phyloP scores from a whole-genome alignment of 345 rosid species.

The Pistacia vera region DNA sequence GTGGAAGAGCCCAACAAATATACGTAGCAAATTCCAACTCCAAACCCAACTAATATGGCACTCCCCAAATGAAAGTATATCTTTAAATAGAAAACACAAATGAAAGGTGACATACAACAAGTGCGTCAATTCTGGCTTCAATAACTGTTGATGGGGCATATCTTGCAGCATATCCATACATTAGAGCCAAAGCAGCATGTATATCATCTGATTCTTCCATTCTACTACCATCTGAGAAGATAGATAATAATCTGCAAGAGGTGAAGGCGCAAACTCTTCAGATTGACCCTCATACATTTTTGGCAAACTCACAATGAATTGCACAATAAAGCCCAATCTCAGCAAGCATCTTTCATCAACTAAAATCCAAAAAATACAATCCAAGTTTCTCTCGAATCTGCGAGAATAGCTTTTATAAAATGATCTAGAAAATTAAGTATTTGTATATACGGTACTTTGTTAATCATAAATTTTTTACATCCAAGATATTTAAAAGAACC shows the following conservation, averaged over 20 bases:
- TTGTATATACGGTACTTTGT: neutral
- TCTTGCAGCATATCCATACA: conserved; percentile 99
- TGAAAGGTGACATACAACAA: conserved; percentile 65
- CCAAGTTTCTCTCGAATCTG: neutral
- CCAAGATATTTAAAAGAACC: neutral
- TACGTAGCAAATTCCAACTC: neutral
- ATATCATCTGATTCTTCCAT: conserved; percentile 93
- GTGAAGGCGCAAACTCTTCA: conserved; percentile 25
- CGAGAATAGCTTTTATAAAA: neutral
- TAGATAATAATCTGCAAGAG: conserved; percentile 70
- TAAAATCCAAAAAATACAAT: conserved; percentile 7
- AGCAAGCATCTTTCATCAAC: neutral
- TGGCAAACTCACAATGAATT: neutral
- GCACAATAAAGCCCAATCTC: neutral
- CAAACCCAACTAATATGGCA: neutral
- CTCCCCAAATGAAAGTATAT: neutral
- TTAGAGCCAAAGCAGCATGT: conserved; percentile 98
- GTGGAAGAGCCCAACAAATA: neutral
- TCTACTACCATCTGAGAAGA: conserved; percentile 74
- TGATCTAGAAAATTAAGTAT: neutral
- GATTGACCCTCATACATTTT: conserved; percentile 13
- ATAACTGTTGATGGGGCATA: conserved; percentile 96
- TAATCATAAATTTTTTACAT: neutral
- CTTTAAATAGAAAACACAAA: neutral
- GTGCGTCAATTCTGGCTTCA: conserved; percentile 98